A percentile compares a stretch with the other conserved stretches of the same genome.
Evolutionary conservation across 2,329 filamentous ascomycete genomes (phyloP).

Genomic region (Sphaerulina musiva): DNA sequence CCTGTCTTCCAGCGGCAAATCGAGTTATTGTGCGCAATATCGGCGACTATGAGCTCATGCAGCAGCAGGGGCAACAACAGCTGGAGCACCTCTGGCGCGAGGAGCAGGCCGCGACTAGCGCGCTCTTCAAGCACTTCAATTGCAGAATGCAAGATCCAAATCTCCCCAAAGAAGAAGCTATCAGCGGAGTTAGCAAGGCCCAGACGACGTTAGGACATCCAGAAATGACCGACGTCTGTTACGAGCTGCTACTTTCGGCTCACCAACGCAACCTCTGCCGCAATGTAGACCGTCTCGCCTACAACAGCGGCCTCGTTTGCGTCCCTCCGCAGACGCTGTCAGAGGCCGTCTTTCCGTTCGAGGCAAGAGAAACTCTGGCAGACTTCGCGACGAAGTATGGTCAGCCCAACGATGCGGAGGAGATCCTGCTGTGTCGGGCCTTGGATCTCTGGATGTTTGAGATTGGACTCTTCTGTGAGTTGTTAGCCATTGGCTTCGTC

Average conservation of each 20-base stretch:
- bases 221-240: background rate
- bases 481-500: background rate
- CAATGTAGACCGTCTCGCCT: constrained; percentile 10
- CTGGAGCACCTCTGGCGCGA: constrained; percentile 1
- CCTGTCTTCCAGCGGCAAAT: background rate
- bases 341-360: background rate
- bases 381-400: constrained; percentile 11
- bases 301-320: background rate
- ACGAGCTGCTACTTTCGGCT: background rate
- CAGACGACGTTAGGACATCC: background rate
- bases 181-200: background rate
- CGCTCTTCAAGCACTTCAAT: background rate
- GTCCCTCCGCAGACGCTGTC: background rate
- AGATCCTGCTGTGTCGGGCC: constrained; percentile 11
- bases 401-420: constrained; percentile 12
- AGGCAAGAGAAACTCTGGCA: constrained; percentile 14
- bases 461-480: constrained; percentile 19
- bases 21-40: background rate
- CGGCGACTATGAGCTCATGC: background rate
- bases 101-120: background rate
- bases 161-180: background rate
- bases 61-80: background rate
- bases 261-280: background rate
- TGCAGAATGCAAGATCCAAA: background rate
- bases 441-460: constrained; percentile 1